Conservation (phyloP, 345 rosid genomes). For the Eucalyptus dawsonii region DNA sequence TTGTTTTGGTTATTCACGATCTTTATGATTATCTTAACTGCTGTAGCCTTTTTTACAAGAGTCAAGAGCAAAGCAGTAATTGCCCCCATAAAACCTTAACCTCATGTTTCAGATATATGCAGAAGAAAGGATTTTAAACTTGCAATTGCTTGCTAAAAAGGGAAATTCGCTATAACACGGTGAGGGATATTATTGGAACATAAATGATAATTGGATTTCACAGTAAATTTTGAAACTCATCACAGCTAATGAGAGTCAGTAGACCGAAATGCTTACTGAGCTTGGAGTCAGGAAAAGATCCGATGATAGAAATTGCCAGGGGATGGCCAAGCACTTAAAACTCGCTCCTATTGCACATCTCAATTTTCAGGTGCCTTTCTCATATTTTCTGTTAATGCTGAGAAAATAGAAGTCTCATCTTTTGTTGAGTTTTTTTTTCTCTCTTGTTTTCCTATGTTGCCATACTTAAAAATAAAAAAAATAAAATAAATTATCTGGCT, state of each 20-base stretch:
- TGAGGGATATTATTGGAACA: background rate
- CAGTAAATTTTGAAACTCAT: background rate
- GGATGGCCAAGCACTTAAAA: background rate
- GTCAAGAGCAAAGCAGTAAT: background rate
- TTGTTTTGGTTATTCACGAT: background rate
- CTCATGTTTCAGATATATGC: background rate
- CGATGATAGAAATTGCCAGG: background rate
- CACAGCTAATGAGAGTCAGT: background rate
- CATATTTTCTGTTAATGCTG: background rate
- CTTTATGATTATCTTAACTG: background rate
- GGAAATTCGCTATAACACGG: background rate
- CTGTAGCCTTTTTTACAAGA: background rate
- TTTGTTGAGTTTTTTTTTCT: background rate
- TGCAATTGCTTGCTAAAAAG: background rate
- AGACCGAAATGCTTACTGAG: background rate
- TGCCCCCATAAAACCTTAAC: background rate
- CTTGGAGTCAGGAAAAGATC: background rate
- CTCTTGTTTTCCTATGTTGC: background rate
- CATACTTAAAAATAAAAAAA: background rate
- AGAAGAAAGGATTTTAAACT: background rate
- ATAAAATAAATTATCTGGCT: background rate
- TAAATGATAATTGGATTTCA: background rate
- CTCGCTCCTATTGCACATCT: background rate
- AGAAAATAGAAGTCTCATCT: background rate
- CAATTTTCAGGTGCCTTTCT: background rate